These are phyloP conservation scores for Dioscorea cayenensis DNA, from an alignment of 116 monocot species.

Conservation along the genomic window DNA sequence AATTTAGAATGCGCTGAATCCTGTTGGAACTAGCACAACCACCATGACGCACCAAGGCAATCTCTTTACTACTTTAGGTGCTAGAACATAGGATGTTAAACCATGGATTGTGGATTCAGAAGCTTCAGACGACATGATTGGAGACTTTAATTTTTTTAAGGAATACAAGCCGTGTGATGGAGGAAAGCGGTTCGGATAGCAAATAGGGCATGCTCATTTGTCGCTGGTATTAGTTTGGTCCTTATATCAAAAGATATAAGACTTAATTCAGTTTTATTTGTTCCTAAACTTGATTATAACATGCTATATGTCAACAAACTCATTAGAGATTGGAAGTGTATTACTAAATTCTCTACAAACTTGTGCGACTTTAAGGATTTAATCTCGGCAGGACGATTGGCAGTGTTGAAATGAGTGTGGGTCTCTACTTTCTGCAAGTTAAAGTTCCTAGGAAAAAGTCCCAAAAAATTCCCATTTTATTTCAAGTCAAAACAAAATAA, in stretches of 20 bases:
- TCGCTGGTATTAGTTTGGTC: too few species aligned
- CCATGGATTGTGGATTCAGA: neutral
- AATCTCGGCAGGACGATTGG: neutral
- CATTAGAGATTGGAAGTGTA: neutral
- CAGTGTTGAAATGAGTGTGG: neutral
- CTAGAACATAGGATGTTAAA: too few species aligned
- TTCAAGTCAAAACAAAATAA: too few species aligned
- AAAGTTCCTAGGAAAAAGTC: too few species aligned
- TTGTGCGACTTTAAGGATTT: neutral
- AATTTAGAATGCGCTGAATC: too few species aligned
- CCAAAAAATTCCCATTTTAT: too few species aligned
- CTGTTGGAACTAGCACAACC: too few species aligned
- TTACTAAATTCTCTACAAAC: neutral
- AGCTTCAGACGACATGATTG: neutral
- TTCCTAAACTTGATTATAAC: neutral
- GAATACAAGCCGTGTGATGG: too few species aligned
- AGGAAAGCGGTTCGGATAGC: neutral
- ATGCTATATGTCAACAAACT: neutral
- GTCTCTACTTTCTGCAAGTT: neutral
- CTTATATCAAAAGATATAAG: neutral
- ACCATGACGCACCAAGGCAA: too few species aligned
- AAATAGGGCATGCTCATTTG: neutral
- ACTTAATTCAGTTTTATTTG: neutral
- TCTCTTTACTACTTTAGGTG: too few species aligned
- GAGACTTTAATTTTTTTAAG: neutral